Conservation (phyloP, 2,329 filamentous ascomycete genomes). For the Ceratocystis albifundus region DNA sequence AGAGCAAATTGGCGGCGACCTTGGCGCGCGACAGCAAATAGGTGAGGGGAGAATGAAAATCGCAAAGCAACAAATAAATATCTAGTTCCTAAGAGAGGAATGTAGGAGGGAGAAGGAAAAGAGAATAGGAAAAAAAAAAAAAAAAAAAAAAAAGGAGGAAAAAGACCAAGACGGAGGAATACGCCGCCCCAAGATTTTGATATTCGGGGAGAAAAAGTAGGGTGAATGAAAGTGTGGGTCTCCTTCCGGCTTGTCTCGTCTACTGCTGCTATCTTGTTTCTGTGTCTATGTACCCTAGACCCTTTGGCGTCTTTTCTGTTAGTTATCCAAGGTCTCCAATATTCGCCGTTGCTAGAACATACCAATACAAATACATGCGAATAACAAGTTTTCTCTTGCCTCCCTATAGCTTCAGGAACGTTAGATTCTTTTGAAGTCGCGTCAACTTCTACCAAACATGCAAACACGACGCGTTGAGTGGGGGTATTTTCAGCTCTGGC, state of each 20-base stretch:
- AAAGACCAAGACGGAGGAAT: background rate
- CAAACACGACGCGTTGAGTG: background rate
- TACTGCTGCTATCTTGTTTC: too few relatives aligned
- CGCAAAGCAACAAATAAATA: background rate
- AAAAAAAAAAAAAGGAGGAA: background rate
- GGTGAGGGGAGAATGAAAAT: background rate
- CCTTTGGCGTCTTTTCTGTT: background rate
- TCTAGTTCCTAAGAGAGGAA: too few relatives aligned
- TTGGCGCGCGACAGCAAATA: background rate
- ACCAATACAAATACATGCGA: background rate
- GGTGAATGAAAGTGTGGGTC: too few relatives aligned
- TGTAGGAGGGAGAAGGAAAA: background rate
- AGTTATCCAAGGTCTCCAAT: background rate
- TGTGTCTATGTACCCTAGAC: background rate
- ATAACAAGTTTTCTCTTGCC: background rate
- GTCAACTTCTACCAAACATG: slow-evolving; percentile 1
- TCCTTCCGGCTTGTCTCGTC: too few relatives aligned
- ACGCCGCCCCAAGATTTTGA: background rate
- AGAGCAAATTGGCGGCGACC: background rate
- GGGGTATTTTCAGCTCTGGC: background rate
- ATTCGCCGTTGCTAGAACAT: background rate
- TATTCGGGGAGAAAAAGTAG: background rate
- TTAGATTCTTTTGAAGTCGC: background rate
- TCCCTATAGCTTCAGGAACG: slow-evolving; percentile 5
- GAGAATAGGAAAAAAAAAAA: background rate